A percentile compares a stretch with the other conserved stretches of the same genome.
phyloP scores from a whole-genome alignment of 331 rosid species.

The Phaseolus coccineus region DNA sequence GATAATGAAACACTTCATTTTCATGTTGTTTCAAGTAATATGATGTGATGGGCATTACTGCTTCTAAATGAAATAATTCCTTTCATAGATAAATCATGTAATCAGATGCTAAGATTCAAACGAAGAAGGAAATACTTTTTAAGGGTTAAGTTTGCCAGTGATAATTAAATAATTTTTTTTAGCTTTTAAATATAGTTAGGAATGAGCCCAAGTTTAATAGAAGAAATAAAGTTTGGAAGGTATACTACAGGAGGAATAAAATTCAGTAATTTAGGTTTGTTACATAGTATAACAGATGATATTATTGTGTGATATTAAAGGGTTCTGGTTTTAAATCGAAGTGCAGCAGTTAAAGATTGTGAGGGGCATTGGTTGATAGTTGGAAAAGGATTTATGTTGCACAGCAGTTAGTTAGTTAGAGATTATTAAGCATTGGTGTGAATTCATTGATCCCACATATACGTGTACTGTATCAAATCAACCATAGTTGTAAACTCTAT shows the following conservation, averaged over 20 bases:
- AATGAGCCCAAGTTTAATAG: not conserved
- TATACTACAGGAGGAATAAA: not conserved
- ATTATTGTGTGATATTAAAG: not conserved
- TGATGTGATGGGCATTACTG: not conserved
- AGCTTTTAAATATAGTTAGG: conserved; percentile 22
- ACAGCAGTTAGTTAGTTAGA: not conserved
- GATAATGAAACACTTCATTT: not conserved
- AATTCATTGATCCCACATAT: too few relatives aligned
- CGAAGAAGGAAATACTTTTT: conserved; percentile 17
- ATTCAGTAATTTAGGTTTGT: not conserved
- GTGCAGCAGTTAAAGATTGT: not conserved
- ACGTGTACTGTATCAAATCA: too few relatives aligned
- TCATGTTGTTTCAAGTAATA: conserved; percentile 30
- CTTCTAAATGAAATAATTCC: not conserved
- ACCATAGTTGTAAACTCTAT: too few relatives aligned
- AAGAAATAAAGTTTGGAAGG: not conserved
- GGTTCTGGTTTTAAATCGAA: not conserved
- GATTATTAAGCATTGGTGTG: too few relatives aligned
- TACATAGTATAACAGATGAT: not conserved
- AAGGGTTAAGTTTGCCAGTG: conserved; percentile 31
- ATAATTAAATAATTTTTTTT: not conserved
- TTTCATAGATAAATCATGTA: conserved; percentile 7
- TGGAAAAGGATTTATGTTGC: not conserved
- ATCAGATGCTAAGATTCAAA: conserved; percentile 24
- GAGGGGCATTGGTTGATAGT: not conserved